Conservation (phyloP, 331 rosid species). For the Telfairia occidentalis region DNA sequence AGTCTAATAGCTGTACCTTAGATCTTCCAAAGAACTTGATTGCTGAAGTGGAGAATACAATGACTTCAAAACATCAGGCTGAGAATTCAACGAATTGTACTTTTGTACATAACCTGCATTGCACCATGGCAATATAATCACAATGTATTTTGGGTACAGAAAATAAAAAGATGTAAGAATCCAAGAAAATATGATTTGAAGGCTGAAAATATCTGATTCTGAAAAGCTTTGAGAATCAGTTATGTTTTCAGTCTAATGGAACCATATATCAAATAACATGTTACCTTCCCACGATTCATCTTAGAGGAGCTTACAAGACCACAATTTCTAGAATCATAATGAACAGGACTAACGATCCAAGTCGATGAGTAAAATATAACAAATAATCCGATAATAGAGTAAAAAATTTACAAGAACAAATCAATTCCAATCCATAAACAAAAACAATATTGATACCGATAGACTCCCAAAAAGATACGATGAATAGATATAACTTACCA, state of each 20-base stretch:
- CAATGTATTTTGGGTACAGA: not conserved
- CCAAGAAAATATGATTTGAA: not conserved
- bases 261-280: too few species aligned
- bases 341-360: not conserved
- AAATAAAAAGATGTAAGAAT: not conserved
- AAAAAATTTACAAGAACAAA: not conserved
- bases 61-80: slow-evolving; percentile 92
- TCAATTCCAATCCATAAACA: not conserved
- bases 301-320: not conserved
- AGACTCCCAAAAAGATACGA: not conserved
- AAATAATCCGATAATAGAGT: not conserved
- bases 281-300: not conserved
- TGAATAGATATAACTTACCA: slow-evolving; percentile 31
- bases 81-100: slow-evolving; percentile 88
- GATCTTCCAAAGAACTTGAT: slow-evolving; percentile 89
- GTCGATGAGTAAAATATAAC: not conserved
- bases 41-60: slow-evolving; percentile 96
- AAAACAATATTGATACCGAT: not conserved
- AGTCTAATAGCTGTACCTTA: slow-evolving; percentile 43
- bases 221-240: slow-evolving; percentile 6
- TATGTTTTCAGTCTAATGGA: too few species aligned
- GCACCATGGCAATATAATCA: slow-evolving; percentile 13
- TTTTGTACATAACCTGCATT: slow-evolving; percentile 73
- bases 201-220: not conserved
- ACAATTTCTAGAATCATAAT: slow-evolving; percentile 1